Conservation (phyloP, 1,139 yeast genomes). For the Geotrichum australiense region DNA sequence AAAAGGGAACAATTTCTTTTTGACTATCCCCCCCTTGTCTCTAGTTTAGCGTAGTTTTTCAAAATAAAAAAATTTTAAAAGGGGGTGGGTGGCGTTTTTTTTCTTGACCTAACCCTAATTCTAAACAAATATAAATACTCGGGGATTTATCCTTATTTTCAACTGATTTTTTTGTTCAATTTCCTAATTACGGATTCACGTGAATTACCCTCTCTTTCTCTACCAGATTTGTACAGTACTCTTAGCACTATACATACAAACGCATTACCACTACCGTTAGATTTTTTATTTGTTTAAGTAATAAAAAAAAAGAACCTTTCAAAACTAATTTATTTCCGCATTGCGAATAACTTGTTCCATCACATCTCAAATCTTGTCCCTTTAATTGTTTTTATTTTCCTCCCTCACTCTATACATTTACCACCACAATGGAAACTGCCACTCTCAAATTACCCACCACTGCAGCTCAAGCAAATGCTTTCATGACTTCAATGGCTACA, state of each 20-base stretch:
- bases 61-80: background rate
- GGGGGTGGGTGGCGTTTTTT: background rate
- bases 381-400: no score
- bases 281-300: background rate
- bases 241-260: conserved; percentile 2
- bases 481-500: conserved; percentile 49
- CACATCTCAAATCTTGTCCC: no score
- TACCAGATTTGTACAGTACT: no score
- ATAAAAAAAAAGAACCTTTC: background rate
- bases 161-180: background rate
- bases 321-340: no score
- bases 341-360: no score
- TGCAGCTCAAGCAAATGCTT: conserved; percentile 74
- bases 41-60: background rate
- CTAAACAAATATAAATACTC: background rate
- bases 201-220: background rate
- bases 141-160: background rate
- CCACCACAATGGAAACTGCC: conserved; percentile 14
- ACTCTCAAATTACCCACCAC: conserved; percentile 53
- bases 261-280: background rate
- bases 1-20: no score
- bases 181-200: background rate
- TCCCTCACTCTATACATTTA: background rate
- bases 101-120: conserved; percentile 3
- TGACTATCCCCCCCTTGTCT: no score